A percentile compares a stretch with the other conserved stretches of the same genome.
These are phyloP conservation scores for Psilocybe sp. DNA, from an alignment of 768 basidiomycete species.

Conservation along the genomic window DNA sequence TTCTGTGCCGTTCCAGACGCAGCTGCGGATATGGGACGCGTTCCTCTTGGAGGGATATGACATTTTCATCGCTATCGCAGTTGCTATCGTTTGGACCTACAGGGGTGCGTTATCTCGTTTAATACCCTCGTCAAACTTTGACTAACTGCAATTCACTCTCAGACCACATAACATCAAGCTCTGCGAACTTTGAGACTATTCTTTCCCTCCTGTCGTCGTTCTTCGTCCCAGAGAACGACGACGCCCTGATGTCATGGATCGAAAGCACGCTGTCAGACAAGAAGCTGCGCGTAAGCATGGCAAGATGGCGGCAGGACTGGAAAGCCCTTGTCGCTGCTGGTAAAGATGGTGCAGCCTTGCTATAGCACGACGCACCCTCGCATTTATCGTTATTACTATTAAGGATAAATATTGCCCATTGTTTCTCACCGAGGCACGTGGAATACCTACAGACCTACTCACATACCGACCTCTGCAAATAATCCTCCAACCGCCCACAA, in stretches of 20 bases:
- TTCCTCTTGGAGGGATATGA: slow-evolving; percentile 91
- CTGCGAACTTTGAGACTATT: slow-evolving; percentile 89
- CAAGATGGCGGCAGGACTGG: slow-evolving; percentile 82
- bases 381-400: too few species aligned
- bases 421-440: too few species aligned
- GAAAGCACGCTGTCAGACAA: slow-evolving; percentile 53
- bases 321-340: slow-evolving; percentile 61
- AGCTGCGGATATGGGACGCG: slow-evolving; percentile 92
- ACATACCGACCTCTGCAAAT: too few species aligned
- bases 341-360: slow-evolving; percentile 56
- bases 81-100: slow-evolving; percentile 91
- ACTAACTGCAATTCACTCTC: slow-evolving; percentile 3
- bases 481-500: too few species aligned
- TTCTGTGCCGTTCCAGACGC: slow-evolving; percentile 92
- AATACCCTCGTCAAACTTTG: not conserved
- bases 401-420: too few species aligned
- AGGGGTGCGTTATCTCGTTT: slow-evolving; percentile 52
- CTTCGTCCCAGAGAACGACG: slow-evolving; percentile 91
- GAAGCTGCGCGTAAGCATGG: slow-evolving; percentile 70
- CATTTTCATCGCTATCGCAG: slow-evolving; percentile 77
- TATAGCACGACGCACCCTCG: slow-evolving; percentile 30
- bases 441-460: too few species aligned
- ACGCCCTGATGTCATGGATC: slow-evolving; percentile 81
- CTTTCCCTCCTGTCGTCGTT: slow-evolving; percentile 90
- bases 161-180: slow-evolving; percentile 81